Evolutionary conservation across 495 filamentous ascomycete genomes (phyloP).

Genomic region (Penicillium canariense): DNA sequence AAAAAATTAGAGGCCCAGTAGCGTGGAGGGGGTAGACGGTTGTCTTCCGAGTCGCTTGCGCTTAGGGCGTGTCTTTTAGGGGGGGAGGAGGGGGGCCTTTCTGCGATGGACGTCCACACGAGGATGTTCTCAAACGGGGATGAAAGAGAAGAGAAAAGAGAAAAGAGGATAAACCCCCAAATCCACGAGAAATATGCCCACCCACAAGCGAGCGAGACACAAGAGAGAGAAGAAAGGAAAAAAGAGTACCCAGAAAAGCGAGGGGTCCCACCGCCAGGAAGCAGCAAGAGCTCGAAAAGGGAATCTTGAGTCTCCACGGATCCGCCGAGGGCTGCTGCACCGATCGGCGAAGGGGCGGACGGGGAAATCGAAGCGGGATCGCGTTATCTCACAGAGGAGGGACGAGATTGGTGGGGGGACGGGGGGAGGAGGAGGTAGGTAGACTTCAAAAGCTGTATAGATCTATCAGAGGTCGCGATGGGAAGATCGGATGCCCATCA

Average conservation of each 20-base stretch:
- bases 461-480: too few species aligned
- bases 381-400: background rate
- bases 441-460: too few species aligned
- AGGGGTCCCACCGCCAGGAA: constrained; percentile 15
- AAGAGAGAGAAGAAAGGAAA: constrained; percentile 5
- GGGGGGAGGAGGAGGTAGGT: background rate
- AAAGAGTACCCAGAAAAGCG: constrained; percentile 8
- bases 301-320: constrained; percentile 29
- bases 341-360: constrained; percentile 13
- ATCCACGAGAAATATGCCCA: background rate
- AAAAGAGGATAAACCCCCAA: background rate
- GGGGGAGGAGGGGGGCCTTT: background rate
- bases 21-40: constrained; percentile 6
- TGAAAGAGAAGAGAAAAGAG: background rate
- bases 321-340: background rate
- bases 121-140: background rate
- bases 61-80: constrained; percentile 8
- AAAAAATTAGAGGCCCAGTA: background rate
- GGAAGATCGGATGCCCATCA: too few species aligned
- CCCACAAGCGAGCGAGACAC: background rate
- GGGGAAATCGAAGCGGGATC: background rate
- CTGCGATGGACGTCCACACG: background rate
- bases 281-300: constrained; percentile 27
- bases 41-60: constrained; percentile 14
- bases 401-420: background rate